Percentiles rank a stretch among this genome's conserved stretches.
These are phyloP conservation scores for Cutaneotrichosporon sp. DNA, from an alignment of 1,284 basidiomycete species.

Conservation along the genomic window DNA sequence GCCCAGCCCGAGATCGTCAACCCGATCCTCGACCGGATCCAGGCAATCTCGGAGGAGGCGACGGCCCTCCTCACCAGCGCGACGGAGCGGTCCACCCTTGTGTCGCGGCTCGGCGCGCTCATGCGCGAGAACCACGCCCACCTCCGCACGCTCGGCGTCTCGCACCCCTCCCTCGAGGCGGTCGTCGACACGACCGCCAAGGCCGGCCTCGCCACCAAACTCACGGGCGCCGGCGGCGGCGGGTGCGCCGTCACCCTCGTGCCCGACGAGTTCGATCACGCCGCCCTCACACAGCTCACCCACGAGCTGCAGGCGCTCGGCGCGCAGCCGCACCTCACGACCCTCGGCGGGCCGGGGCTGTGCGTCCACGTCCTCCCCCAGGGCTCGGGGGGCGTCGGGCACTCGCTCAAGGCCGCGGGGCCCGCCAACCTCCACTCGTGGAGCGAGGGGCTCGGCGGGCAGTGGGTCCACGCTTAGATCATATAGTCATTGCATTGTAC, in stretches of 20 bases:
- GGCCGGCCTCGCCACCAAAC: conserved; percentile 77
- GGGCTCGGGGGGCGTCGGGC: background rate
- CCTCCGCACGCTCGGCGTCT: conserved; percentile 86
- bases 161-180: conserved; percentile 82
- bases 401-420: conserved; percentile 14
- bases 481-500: conserved; percentile 4
- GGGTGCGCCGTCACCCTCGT: conserved; percentile 96
- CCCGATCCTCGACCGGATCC: conserved; percentile 72
- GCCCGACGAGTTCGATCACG: conserved; percentile 76
- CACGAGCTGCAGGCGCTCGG: conserved; percentile 63
- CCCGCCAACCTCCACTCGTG: conserved; percentile 12
- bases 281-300: conserved; percentile 63
- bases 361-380: background rate
- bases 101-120: conserved; percentile 58
- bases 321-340: conserved; percentile 85
- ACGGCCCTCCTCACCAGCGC: conserved; percentile 67
- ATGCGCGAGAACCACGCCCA: conserved; percentile 88
- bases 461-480: conserved; percentile 18
- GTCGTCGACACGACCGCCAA: conserved; percentile 71
- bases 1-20: conserved; percentile 78
- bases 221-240: conserved; percentile 98
- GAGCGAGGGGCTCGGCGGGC: conserved; percentile 15
- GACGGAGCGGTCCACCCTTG: conserved; percentile 61
- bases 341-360: conserved; percentile 89
- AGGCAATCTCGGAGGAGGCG: conserved; percentile 78